Conservation (phyloP, 2,329 filamentous ascomycete species). For the Talaromyces marneffei region DNA sequence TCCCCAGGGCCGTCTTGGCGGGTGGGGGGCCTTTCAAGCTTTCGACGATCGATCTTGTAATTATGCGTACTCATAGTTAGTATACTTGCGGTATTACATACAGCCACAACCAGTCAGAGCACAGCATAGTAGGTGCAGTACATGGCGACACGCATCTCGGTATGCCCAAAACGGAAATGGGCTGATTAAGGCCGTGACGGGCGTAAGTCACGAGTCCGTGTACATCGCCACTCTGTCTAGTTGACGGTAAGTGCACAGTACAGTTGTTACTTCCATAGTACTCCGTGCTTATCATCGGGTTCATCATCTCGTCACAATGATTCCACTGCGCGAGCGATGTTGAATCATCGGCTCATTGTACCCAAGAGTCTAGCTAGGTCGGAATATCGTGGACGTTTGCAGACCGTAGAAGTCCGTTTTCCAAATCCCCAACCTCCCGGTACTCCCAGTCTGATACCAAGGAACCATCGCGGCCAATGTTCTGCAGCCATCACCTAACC, state of each 20-base stretch:
- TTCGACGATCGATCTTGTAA: conserved; percentile 3
- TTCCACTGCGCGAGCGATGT: background rate
- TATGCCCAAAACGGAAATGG: background rate
- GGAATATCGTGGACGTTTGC: background rate
- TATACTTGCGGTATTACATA: background rate
- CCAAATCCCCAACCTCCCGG: no score
- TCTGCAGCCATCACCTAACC: background rate
- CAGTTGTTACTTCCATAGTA: background rate
- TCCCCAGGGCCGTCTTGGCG: conserved; percentile 1
- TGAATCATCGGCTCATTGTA: background rate
- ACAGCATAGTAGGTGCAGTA: background rate
- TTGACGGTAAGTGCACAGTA: background rate
- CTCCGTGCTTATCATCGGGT: background rate
- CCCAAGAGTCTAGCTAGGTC: background rate
- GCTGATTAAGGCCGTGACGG: background rate
- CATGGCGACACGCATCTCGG: background rate
- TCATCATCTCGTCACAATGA: background rate
- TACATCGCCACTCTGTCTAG: background rate
- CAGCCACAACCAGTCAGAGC: background rate
- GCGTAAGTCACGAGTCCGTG: background rate
- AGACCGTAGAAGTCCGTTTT: background rate
- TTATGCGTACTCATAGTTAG: no score
- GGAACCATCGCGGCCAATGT: background rate
- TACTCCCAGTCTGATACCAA: background rate
- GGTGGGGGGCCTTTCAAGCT: background rate